phyloP scores from a whole-genome alignment of 805 yeast species.

The Priceomyces fermenticarens region DNA sequence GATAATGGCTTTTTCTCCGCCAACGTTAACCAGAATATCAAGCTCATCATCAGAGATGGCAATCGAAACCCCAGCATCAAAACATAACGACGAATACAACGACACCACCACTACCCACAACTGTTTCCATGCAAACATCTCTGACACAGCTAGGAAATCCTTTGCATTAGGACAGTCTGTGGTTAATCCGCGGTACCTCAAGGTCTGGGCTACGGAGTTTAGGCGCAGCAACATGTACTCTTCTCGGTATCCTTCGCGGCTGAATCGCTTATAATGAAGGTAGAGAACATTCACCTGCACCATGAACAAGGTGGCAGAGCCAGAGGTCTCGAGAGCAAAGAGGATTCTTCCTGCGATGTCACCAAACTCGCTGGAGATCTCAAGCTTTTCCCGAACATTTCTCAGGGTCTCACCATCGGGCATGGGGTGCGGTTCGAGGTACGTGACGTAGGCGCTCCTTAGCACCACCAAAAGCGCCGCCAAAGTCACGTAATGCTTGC shows the following conservation, averaged over 20 bases:
- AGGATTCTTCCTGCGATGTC: not conserved
- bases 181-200: not conserved
- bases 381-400: not conserved
- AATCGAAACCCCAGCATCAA: not conserved
- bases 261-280: not conserved
- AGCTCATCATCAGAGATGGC: not conserved
- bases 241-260: slow-evolving; percentile 1
- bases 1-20: not conserved
- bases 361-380: not conserved
- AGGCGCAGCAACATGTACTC: not conserved
- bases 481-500: not conserved
- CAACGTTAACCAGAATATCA: not conserved
- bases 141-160: not conserved
- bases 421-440: not conserved
- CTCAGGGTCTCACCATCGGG: not conserved
- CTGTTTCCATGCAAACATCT: not conserved
- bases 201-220: not conserved
- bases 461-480: not conserved
- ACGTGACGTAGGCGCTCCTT: not conserved
- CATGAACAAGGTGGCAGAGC: not conserved
- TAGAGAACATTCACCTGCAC: not conserved
- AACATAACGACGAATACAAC: not conserved
- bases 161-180: not conserved
- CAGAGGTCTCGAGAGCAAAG: not conserved
- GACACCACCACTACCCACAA: not conserved